phyloP scores from a whole-genome alignment of 2,329 filamentous ascomycete species.

The Sphaerulina vaccinii region DNA sequence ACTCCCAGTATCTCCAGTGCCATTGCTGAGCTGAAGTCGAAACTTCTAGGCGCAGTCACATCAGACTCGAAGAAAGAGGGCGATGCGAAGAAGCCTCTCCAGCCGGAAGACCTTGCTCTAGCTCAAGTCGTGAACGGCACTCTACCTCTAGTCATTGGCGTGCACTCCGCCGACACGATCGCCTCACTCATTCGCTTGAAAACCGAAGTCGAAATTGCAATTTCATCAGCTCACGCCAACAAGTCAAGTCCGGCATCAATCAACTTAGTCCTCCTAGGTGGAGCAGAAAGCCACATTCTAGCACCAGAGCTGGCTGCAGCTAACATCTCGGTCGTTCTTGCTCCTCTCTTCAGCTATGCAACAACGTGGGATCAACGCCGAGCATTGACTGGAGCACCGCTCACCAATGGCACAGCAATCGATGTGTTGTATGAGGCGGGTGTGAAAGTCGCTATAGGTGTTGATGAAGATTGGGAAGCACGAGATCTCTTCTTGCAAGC shows the following conservation, averaged over 20 bases:
- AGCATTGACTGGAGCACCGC: conserved; percentile 61
- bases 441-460: conserved; percentile 58
- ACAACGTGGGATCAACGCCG: conserved; percentile 61
- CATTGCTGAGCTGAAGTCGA: conserved; percentile 53
- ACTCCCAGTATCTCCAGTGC: conserved; percentile 55
- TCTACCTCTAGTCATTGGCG: conserved; percentile 57
- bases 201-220: conserved; percentile 56
- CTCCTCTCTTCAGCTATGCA: conserved; percentile 58
- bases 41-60: conserved; percentile 54
- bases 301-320: conserved; percentile 59
- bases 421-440: conserved; percentile 60
- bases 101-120: conserved; percentile 43
- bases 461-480: conserved; percentile 62
- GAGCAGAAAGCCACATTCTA: conserved; percentile 61
- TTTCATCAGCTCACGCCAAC: too few species aligned
- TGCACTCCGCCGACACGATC: conserved; percentile 64
- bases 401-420: conserved; percentile 64
- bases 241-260: conserved; percentile 45
- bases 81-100: conserved; percentile 39
- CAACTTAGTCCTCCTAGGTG: conserved; percentile 60
- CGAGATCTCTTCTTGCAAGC: conserved; percentile 61
- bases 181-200: conserved; percentile 61
- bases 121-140: conserved; percentile 53
- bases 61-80: conserved; percentile 36
- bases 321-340: conserved; percentile 59